A percentile compares a stretch with the other conserved stretches of the same genome.
Conservation (phyloP, 441 rosid species). For the Omphalea diandra region DNA sequence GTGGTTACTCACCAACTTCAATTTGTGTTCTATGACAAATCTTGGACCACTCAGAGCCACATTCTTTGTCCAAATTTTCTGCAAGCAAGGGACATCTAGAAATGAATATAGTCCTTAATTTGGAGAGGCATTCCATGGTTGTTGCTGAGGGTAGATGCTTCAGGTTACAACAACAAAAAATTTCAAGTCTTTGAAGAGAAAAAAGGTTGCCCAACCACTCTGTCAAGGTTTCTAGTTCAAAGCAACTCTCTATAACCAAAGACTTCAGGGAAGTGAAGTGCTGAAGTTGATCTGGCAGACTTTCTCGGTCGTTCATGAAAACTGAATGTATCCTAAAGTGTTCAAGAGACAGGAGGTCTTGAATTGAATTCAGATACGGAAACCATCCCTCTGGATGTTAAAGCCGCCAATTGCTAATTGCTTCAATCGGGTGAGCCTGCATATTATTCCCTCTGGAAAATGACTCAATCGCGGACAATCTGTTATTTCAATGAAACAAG, state of each 20-base stretch:
- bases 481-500: slow-evolving; percentile 12
- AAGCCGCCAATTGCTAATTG: slow-evolving; percentile 19
- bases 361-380: slow-evolving; percentile 25
- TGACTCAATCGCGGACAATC: too few relatives aligned
- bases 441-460: slow-evolving; percentile 6
- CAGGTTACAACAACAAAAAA: slow-evolving; percentile 12
- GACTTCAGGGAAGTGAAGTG: slow-evolving; percentile 19
- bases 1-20: too few relatives aligned
- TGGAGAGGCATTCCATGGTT: slow-evolving; percentile 24
- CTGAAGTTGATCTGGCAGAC: slow-evolving; percentile 32
- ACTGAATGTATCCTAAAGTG: background rate
- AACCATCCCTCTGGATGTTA: slow-evolving; percentile 21
- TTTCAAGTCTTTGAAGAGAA: slow-evolving; percentile 18
- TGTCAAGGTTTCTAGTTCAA: too few relatives aligned
- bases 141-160: slow-evolving; percentile 18
- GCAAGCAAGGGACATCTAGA: background rate
- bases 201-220: slow-evolving; percentile 26
- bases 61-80: slow-evolving; percentile 9
- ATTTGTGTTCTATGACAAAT: slow-evolving; percentile 17
- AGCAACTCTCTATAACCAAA: background rate
- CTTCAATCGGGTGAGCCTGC: slow-evolving; percentile 16
- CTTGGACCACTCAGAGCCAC: slow-evolving; percentile 27
- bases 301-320: background rate
- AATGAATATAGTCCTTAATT: slow-evolving; percentile 3
- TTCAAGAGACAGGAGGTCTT: slow-evolving; percentile 19